phyloP scores from a whole-genome alignment of 495 filamentous ascomycete species.

The Lichina pygmaea region DNA sequence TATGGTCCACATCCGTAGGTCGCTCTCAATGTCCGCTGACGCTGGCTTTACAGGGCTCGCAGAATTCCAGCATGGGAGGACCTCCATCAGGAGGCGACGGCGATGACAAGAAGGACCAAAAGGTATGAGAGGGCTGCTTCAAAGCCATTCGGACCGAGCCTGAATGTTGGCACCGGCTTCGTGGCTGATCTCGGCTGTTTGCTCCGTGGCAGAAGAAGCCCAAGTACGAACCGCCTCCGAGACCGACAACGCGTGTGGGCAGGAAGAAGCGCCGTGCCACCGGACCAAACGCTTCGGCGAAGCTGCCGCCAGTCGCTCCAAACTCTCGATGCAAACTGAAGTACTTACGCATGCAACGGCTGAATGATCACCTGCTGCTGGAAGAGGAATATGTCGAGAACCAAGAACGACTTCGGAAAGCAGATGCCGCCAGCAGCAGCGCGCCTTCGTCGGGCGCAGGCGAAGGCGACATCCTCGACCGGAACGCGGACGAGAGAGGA shows the following conservation, averaged over 20 bases:
- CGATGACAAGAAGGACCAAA: constrained; percentile 78
- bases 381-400: constrained; percentile 99
- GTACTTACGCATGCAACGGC: constrained; percentile 89
- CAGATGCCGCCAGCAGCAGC: constrained; percentile 47
- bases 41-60: constrained; percentile 35
- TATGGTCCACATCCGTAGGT: no score
- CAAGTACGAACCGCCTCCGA: constrained; percentile 94
- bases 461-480: constrained; percentile 38
- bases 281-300: constrained; percentile 77
- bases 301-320: constrained; percentile 79
- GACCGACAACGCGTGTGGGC: constrained; percentile 90
- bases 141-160: no score
- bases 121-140: constrained; percentile 25
- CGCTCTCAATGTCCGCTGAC: not conserved
- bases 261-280: constrained; percentile 88
- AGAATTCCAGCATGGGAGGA: constrained; percentile 65
- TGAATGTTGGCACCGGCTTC: not conserved
- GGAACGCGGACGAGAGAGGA: constrained; percentile 84
- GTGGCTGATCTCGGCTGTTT: not conserved
- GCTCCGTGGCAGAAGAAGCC: constrained; percentile 62
- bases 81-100: constrained; percentile 40
- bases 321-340: constrained; percentile 93
- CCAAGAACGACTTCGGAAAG: constrained; percentile 78
- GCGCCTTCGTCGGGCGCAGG: constrained; percentile 23
- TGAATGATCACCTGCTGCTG: constrained; percentile 88